These are phyloP conservation scores for Vanilla planifolia DNA, from an alignment of 106 monocot genomes.

Conservation along the genomic window DNA sequence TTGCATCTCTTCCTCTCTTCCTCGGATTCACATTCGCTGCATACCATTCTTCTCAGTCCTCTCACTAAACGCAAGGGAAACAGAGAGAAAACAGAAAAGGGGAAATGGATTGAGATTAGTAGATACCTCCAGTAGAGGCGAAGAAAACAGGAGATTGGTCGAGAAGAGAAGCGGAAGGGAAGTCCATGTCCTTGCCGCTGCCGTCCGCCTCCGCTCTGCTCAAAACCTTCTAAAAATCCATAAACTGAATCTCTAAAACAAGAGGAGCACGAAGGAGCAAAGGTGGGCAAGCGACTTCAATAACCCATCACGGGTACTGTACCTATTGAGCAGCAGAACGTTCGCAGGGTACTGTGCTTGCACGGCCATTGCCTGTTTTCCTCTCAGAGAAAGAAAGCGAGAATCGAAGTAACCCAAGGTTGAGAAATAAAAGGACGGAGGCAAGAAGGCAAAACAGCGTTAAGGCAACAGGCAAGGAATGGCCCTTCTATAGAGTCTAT, in stretches of 20 bases:
- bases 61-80: background rate
- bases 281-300: background rate
- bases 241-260: background rate
- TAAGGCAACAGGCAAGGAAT: background rate
- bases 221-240: background rate
- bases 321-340: slow-evolving; percentile 47
- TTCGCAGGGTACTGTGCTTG: slow-evolving; percentile 68
- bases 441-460: background rate
- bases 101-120: background rate
- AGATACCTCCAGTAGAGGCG: slow-evolving; percentile 8
- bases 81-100: background rate
- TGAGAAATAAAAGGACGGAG: slow-evolving; percentile 3
- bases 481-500: background rate
- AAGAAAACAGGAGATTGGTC: slow-evolving; percentile 9
- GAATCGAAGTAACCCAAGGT: background rate
- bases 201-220: slow-evolving; percentile 7
- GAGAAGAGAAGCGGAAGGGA: background rate
- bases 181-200: slow-evolving; percentile 19
- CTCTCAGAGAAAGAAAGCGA: background rate
- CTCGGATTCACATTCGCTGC: slow-evolving; percentile 25
- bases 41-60: too few species aligned
- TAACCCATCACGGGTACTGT: background rate
- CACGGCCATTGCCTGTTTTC: slow-evolving; percentile 45
- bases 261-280: background rate
- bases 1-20: slow-evolving; percentile 30